A percentile compares a stretch with the other conserved stretches of the same genome.
These are phyloP conservation scores for Botrytis medusae DNA, from an alignment of 2,329 filamentous ascomycete genomes.

Conservation along the genomic window DNA sequence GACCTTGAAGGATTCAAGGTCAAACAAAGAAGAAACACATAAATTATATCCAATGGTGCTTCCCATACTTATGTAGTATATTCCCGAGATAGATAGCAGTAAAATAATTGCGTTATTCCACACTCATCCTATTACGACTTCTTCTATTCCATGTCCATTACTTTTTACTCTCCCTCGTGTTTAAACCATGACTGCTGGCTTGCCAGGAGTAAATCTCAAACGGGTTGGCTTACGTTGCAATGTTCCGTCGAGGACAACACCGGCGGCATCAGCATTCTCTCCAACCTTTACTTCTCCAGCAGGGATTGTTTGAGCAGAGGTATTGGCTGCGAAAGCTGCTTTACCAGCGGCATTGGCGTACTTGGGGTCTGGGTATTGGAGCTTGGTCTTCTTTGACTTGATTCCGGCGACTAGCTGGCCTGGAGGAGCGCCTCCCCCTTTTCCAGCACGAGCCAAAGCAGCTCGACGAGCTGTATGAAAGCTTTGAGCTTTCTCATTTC, in stretches of 20 bases:
- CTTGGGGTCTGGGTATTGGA: background rate
- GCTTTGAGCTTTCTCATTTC: background rate
- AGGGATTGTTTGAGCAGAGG: background rate
- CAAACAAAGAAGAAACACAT: background rate
- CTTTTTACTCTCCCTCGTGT: background rate
- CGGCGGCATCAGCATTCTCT: background rate
- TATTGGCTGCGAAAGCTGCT: background rate
- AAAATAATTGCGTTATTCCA: background rate
- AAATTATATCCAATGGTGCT: background rate
- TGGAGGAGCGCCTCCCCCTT: background rate
- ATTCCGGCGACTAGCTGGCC: background rate
- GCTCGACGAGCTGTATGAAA: no score
- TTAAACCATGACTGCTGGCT: background rate
- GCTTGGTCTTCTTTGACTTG: no score
- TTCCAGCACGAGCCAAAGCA: background rate
- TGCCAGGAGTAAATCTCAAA: background rate
- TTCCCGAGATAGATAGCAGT: background rate
- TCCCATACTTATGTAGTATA: background rate
- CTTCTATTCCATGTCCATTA: background rate
- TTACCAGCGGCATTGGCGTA: background rate
- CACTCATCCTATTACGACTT: background rate
- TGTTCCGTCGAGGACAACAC: background rate
- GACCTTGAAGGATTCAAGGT: background rate
- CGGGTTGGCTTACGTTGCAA: background rate
- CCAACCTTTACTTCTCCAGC: background rate